Evolutionary conservation across 2,329 filamentous ascomycete species (phyloP).

Genomic region (Escovopsis sp.): DNA sequence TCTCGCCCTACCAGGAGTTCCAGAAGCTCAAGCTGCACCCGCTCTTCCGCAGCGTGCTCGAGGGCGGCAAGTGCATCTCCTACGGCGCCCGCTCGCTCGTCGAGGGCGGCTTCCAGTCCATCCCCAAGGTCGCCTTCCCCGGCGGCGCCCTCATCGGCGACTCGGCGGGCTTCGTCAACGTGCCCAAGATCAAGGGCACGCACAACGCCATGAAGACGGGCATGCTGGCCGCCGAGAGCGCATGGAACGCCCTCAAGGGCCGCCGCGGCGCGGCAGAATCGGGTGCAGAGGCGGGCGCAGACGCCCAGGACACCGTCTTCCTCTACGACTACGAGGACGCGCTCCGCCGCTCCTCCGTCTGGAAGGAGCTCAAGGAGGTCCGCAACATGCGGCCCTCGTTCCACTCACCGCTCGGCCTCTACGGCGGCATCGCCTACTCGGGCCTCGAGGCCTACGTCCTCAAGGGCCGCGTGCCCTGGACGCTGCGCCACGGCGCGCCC

Average conservation of each 20-base stretch:
- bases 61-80: slow-evolving; percentile 93
- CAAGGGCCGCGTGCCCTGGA: slow-evolving; percentile 81
- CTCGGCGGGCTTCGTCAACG: slow-evolving; percentile 90
- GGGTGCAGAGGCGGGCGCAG: too few species aligned
- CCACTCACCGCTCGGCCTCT: slow-evolving; percentile 72
- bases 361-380: slow-evolving; percentile 87
- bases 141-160: slow-evolving; percentile 92
- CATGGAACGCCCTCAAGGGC: slow-evolving; percentile 57
- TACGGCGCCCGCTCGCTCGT: slow-evolving; percentile 86
- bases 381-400: slow-evolving; percentile 97
- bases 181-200: slow-evolving; percentile 96
- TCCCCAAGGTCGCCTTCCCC: slow-evolving; percentile 92
- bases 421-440: slow-evolving; percentile 83
- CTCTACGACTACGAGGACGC: slow-evolving; percentile 88
- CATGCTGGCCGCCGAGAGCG: slow-evolving; percentile 88
- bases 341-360: slow-evolving; percentile 73
- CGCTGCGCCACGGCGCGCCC: slow-evolving; percentile 64
- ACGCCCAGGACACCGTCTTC: slow-evolving; percentile 60
- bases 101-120: slow-evolving; percentile 94
- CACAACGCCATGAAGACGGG: slow-evolving; percentile 97
- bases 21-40: slow-evolving; percentile 98
- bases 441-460: slow-evolving; percentile 81
- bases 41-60: slow-evolving; percentile 71
- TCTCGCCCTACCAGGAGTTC: slow-evolving; percentile 91
- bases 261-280: slow-evolving; percentile 1